Conservation (phyloP, 352 stramenopile species). For the Phytopythium aichiense region DNA sequence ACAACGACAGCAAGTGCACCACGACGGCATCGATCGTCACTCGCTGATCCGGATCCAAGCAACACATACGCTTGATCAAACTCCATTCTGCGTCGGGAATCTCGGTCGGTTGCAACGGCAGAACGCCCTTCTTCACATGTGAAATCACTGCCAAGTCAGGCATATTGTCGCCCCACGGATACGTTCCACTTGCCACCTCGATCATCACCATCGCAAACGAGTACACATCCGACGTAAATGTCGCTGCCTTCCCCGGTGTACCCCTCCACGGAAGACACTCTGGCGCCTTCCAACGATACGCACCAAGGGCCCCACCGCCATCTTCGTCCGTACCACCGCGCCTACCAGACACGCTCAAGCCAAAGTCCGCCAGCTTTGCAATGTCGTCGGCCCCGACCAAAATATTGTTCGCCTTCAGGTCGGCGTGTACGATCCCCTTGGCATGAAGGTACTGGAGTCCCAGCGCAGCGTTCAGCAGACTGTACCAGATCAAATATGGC, state of each 20-base stretch:
- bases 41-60: slow-evolving; percentile 16
- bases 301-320: not conserved
- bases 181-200: slow-evolving; percentile 19
- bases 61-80: slow-evolving; percentile 34
- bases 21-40: slow-evolving; percentile 19
- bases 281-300: slow-evolving; percentile 11
- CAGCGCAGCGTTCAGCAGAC: too few relatives aligned
- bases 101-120: slow-evolving; percentile 18
- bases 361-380: not conserved
- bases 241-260: slow-evolving; percentile 2
- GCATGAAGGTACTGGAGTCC: too few relatives aligned
- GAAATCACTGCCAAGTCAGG: slow-evolving; percentile 12
- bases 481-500: too few relatives aligned
- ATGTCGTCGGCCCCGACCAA: too few relatives aligned
- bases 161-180: slow-evolving; percentile 18
- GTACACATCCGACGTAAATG: slow-evolving; percentile 30
- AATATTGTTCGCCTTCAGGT: too few relatives aligned
- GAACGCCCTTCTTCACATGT: slow-evolving; percentile 15
- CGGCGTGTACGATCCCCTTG: too few relatives aligned
- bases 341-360: slow-evolving; percentile 10
- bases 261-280: slow-evolving; percentile 5
- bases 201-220: slow-evolving; percentile 40
- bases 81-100: slow-evolving; percentile 30
- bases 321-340: not conserved
- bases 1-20: not conserved